These are phyloP conservation scores for Sporobolomyces roseus DNA, from an alignment of 768 basidiomycete species.

Conservation along the genomic window DNA sequence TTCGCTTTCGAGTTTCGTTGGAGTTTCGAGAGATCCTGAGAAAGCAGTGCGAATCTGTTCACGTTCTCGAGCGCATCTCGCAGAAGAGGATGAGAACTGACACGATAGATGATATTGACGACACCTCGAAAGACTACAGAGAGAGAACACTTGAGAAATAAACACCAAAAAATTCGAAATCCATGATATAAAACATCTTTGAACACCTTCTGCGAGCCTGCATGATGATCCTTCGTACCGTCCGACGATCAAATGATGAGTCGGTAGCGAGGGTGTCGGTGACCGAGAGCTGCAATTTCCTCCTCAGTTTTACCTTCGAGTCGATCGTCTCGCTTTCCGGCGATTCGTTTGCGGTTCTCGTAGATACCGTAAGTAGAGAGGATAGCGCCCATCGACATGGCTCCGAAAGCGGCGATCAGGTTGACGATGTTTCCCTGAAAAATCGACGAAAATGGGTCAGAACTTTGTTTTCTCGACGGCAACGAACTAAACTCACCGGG, in stretches of 20 bases:
- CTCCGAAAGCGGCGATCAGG: slow-evolving; percentile 13
- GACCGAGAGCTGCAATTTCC: slow-evolving; percentile 39
- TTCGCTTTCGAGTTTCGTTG: too few relatives aligned
- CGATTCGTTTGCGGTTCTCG: slow-evolving; percentile 44
- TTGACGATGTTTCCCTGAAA: slow-evolving; percentile 42
- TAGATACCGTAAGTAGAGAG: slow-evolving; percentile 40
- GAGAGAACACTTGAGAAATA: too few relatives aligned
- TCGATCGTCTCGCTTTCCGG: slow-evolving; percentile 43
- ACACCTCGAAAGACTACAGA: too few relatives aligned
- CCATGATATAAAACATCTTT: too few relatives aligned
- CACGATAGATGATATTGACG: too few relatives aligned
- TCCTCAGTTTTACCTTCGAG: slow-evolving; percentile 42
- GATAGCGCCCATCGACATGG: neutral
- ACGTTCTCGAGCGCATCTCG: too few relatives aligned
- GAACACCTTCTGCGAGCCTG: too few relatives aligned
- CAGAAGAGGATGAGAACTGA: too few relatives aligned
- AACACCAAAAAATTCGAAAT: too few relatives aligned
- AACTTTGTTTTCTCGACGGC: neutral
- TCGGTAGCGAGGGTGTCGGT: slow-evolving; percentile 46
- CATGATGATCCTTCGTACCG: too few relatives aligned
- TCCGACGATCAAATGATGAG: slow-evolving; percentile 25
- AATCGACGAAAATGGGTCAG: neutral
- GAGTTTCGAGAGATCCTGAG: too few relatives aligned
- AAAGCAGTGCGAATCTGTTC: too few relatives aligned
- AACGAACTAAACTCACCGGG: neutral